Conservation (phyloP, 2,329 filamentous ascomycete species). For the Coleophoma crateriformis region DNA sequence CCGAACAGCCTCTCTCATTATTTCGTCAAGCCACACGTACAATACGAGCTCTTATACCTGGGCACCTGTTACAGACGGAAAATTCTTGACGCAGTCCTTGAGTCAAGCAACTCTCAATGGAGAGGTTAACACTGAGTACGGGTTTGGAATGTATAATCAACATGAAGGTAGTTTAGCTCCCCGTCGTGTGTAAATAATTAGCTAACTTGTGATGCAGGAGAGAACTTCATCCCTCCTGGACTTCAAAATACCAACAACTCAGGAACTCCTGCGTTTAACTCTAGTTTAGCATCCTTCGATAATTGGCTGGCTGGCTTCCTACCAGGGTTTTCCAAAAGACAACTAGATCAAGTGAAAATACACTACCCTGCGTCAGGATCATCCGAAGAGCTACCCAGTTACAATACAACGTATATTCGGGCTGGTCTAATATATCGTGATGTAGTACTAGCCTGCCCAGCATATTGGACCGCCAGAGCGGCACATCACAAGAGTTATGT, state of each 20-base stretch:
- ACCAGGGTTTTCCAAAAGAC: slow-evolving; percentile 35
- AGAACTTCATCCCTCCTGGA: slow-evolving; percentile 52
- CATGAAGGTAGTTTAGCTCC: slow-evolving; percentile 36
- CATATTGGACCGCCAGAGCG: slow-evolving; percentile 46
- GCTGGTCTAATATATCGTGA: slow-evolving; percentile 55
- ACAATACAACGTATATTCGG: slow-evolving; percentile 44
- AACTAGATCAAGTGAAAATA: slow-evolving; percentile 33
- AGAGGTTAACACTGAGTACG: slow-evolving; percentile 37
- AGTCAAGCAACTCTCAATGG: slow-evolving; percentile 33
- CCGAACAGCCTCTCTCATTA: slow-evolving; percentile 42
- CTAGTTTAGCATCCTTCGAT: slow-evolving; percentile 41
- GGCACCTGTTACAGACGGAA: slow-evolving; percentile 54
- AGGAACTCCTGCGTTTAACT: slow-evolving; percentile 40
- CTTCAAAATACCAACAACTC: slow-evolving; percentile 30
- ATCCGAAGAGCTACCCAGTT: slow-evolving; percentile 36
- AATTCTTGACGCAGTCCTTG: slow-evolving; percentile 42
- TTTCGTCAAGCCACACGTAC: slow-evolving; percentile 44
- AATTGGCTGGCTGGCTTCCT: slow-evolving; percentile 49
- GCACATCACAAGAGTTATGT: slow-evolving; percentile 42
- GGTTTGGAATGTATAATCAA: slow-evolving; percentile 54
- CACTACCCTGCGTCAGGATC: slow-evolving; percentile 42
- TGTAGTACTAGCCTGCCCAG: slow-evolving; percentile 52
- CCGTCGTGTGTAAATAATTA: background rate
- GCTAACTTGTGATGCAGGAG: slow-evolving; percentile 29
- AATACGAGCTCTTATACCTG: slow-evolving; percentile 52